phyloP scores from a whole-genome alignment of 2,329 filamentous ascomycete genomes.

The Macrophomina tecta region DNA sequence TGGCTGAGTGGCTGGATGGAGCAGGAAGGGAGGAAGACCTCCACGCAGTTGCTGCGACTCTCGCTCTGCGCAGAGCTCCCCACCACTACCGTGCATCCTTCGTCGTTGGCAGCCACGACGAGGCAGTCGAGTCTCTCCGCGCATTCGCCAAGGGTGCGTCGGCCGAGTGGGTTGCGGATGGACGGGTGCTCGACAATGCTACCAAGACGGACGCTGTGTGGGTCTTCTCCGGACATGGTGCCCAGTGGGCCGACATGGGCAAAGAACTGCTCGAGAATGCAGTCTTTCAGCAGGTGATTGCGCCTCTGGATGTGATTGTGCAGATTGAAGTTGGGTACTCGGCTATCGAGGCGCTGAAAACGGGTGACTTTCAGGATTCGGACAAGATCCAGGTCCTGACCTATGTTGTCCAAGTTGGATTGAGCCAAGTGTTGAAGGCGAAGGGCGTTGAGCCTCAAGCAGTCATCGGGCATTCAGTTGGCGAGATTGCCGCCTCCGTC shows the following conservation, averaged over 20 bases:
- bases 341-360: constrained; percentile 29
- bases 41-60: constrained; percentile 35
- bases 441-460: constrained; percentile 43
- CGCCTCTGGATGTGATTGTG: constrained; percentile 36
- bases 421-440: constrained; percentile 39
- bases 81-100: constrained; percentile 41
- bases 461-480: constrained; percentile 51
- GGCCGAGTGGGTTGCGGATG: constrained; percentile 14
- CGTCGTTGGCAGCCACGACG: constrained; percentile 33
- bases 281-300: constrained; percentile 37
- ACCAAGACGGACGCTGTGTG: constrained; percentile 38
- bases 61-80: constrained; percentile 42
- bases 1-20: constrained; percentile 36
- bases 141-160: constrained; percentile 30
- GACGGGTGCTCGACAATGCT: constrained; percentile 29
- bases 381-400: constrained; percentile 44
- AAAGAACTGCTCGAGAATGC: constrained; percentile 41
- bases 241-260: constrained; percentile 51
- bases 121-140: constrained; percentile 34
- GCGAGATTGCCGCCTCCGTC: constrained; percentile 50
- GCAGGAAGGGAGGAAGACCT: constrained; percentile 31
- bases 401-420: constrained; percentile 46
- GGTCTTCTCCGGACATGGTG: constrained; percentile 54
- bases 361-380: constrained; percentile 36
- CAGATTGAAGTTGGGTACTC: constrained; percentile 34